Conservation (phyloP, 805 yeast species). For the Metschnikowia lochheadii region DNA sequence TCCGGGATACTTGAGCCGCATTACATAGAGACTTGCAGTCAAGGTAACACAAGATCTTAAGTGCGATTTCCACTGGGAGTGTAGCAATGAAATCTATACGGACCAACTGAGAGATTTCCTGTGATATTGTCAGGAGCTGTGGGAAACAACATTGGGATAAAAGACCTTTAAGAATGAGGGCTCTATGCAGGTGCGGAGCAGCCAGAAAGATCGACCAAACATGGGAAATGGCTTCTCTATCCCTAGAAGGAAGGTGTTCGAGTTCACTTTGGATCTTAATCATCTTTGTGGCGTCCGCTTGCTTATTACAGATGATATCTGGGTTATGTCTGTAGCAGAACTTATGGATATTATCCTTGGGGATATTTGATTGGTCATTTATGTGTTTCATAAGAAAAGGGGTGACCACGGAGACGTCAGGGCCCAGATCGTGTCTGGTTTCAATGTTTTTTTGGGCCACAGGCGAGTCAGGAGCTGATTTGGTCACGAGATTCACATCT, state of each 20-base stretch:
- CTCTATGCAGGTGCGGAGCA: slow-evolving; percentile 63
- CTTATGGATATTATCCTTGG: slow-evolving; percentile 52
- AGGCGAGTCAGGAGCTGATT: background rate
- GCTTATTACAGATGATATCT: slow-evolving; percentile 67
- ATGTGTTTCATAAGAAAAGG: slow-evolving; percentile 41
- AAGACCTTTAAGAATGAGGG: slow-evolving; percentile 76
- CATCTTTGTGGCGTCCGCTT: slow-evolving; percentile 62
- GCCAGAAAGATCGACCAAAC: slow-evolving; percentile 83
- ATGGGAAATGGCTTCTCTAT: slow-evolving; percentile 72
- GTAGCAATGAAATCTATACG: slow-evolving; percentile 85
- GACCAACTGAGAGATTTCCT: slow-evolving; percentile 73
- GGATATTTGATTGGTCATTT: slow-evolving; percentile 39
- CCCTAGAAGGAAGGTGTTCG: slow-evolving; percentile 60
- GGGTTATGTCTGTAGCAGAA: slow-evolving; percentile 95
- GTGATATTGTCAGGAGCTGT: slow-evolving; percentile 79
- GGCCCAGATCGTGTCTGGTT: background rate
- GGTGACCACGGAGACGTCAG: slow-evolving; percentile 31
- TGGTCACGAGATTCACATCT: slow-evolving; percentile 1
- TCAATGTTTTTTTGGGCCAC: background rate
- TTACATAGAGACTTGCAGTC: slow-evolving; percentile 92
- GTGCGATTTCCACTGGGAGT: slow-evolving; percentile 79
- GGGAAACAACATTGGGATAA: slow-evolving; percentile 92
- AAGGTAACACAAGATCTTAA: slow-evolving; percentile 80
- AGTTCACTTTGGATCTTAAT: slow-evolving; percentile 54
- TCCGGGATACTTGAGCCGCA: slow-evolving; percentile 87